Evolutionary conservation across 768 basidiomycete species (phyloP).

Genomic region (Tubosaeta brunneosetosa): DNA sequence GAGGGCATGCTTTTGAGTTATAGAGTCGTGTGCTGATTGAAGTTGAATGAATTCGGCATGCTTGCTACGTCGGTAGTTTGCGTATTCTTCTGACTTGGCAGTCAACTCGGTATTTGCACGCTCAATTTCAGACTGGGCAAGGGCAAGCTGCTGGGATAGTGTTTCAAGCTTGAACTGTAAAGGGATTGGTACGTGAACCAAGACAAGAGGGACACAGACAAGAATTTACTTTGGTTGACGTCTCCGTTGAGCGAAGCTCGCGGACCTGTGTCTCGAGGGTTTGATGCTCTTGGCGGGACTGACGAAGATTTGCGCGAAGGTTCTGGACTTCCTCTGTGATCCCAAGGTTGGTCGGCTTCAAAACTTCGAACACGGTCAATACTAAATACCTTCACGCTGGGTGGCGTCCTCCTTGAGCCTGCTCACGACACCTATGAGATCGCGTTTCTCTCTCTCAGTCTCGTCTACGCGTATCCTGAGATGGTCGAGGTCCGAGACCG

Average conservation of each 20-base stretch:
- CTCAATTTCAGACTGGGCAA: conserved; percentile 72
- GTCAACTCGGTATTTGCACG: conserved; percentile 65
- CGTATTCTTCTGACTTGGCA: conserved; percentile 74
- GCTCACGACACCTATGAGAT: conserved; percentile 78
- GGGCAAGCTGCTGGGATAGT: conserved; percentile 72
- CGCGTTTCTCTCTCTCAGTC: conserved; percentile 85
- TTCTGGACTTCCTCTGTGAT: conserved; percentile 64
- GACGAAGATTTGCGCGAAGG: conserved; percentile 64
- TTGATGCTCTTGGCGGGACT: conserved; percentile 71
- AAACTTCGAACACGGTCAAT: neutral
- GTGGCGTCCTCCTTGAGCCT: conserved; percentile 71
- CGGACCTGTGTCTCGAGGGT: conserved; percentile 61
- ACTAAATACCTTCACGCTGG: conserved; percentile 65
- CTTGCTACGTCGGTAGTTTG: conserved; percentile 76
- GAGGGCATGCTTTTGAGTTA: conserved; percentile 62
- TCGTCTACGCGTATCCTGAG: conserved; percentile 64
- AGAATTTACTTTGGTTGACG: conserved; percentile 62
- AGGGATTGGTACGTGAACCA: neutral
- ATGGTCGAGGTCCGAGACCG: conserved; percentile 55
- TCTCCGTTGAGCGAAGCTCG: conserved; percentile 69
- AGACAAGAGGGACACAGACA: neutral
- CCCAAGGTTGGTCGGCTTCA: neutral
- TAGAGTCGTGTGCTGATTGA: conserved; percentile 71
- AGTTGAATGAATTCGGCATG: conserved; percentile 72
- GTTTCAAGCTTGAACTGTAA: conserved; percentile 81